phyloP scores from a whole-genome alignment of 306 rosid species.

The Bauhinia variegata region DNA sequence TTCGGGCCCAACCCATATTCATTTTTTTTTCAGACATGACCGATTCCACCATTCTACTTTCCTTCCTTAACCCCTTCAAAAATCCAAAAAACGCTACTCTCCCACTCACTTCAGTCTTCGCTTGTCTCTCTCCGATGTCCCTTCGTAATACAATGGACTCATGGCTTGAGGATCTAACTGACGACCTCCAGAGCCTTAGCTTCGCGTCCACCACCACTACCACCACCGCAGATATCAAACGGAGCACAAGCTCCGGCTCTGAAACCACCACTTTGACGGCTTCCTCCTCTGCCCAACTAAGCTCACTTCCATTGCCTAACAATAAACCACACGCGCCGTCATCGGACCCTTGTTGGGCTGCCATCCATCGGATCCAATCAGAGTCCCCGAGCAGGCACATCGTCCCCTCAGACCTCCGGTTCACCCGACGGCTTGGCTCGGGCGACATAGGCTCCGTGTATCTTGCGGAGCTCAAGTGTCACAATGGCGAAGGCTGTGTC shows the following conservation, averaged over 20 bases:
- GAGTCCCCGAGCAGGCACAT: constrained; percentile 56
- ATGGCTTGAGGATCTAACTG: constrained; percentile 70
- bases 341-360: constrained; percentile 73
- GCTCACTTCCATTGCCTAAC: constrained; percentile 24
- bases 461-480: constrained; percentile 56
- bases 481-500: constrained; percentile 29
- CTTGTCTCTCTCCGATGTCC: constrained; percentile 13
- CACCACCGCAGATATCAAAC: constrained; percentile 56
- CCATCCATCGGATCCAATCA: constrained; percentile 74
- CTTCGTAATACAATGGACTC: constrained; percentile 63
- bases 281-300: constrained; percentile 55
- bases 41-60: not conserved
- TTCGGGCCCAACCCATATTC: constrained; percentile 19
- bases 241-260: constrained; percentile 76
- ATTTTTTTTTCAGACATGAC: not conserved
- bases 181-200: constrained; percentile 78
- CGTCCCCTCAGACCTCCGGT: constrained; percentile 68
- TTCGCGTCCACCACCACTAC: constrained; percentile 70
- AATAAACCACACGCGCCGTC: constrained; percentile 62
- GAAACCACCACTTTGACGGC: constrained; percentile 63
- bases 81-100: not conserved
- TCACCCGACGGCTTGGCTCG: constrained; percentile 65
- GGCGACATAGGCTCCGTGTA: constrained; percentile 86
- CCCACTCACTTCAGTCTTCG: constrained; percentile 4
- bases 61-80: not conserved